phyloP scores from a whole-genome alignment of 345 rosid genomes.

The Melaleuca alternifolia region DNA sequence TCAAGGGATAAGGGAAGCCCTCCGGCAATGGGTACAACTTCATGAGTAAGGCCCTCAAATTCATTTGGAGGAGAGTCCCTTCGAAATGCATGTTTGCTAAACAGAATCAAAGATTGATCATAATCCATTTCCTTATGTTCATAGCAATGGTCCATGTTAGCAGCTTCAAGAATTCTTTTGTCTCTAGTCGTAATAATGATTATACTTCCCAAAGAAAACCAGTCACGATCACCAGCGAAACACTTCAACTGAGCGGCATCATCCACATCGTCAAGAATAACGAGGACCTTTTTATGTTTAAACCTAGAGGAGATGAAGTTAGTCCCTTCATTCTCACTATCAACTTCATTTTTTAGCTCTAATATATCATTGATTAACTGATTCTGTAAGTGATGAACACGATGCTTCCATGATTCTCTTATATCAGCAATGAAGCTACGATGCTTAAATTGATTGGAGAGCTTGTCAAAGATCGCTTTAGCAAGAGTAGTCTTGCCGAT shows the following conservation, averaged over 20 bases:
- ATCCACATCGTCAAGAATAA: neutral
- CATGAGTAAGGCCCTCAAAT: neutral
- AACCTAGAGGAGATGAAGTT: neutral
- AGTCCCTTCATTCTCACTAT: neutral
- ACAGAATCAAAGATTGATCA: neutral
- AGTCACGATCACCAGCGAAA: neutral
- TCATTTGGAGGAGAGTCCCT: neutral
- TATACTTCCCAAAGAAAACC: neutral
- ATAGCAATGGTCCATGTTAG: neutral
- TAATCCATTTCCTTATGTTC: neutral
- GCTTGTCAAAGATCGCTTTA: neutral
- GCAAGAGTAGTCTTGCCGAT: neutral
- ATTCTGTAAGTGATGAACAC: neutral
- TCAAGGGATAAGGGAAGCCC: neutral
- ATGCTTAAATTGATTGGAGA: neutral
- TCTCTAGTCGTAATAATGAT: neutral
- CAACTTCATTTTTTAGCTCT: neutral
- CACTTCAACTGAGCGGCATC: neutral
- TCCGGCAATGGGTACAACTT: neutral
- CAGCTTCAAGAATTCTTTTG: neutral
- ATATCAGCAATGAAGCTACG: neutral
- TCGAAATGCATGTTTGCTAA: neutral
- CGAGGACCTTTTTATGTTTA: neutral
- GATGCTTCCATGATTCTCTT: neutral
- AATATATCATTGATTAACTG: neutral